Evolutionary conservation across 352 stramenopile genomes (phyloP).

Genomic region (Proteromonas lacertae): DNA sequence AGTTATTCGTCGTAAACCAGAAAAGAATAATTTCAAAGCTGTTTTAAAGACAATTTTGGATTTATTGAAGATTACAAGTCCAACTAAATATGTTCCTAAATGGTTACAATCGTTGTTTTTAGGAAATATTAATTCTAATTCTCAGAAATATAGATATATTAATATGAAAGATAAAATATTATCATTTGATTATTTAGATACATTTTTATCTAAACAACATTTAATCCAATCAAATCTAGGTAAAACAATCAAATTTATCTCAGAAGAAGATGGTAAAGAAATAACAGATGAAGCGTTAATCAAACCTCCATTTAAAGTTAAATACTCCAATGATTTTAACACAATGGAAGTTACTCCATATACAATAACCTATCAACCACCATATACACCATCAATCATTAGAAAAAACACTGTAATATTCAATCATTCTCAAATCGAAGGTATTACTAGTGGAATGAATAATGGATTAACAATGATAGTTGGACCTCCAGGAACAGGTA

Average conservation of each 20-base stretch:
- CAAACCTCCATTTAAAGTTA: too few species aligned
- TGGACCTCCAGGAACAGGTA: slow-evolving; percentile 53
- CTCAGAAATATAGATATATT: slow-evolving; percentile 23
- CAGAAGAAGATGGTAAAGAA: too few species aligned
- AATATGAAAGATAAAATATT: slow-evolving; percentile 2
- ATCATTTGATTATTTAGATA: background rate
- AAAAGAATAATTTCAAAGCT: slow-evolving; percentile 72
- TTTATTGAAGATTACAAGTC: slow-evolving; percentile 17
- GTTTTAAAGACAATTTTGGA: slow-evolving; percentile 53
- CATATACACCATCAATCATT: background rate
- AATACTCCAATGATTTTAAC: too few species aligned
- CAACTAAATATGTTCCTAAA: slow-evolving; percentile 21
- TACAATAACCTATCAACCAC: background rate
- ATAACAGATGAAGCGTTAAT: too few species aligned
- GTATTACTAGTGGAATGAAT: slow-evolving; percentile 51
- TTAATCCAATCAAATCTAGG: too few species aligned
- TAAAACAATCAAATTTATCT: too few species aligned
- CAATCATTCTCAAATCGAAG: slow-evolving; percentile 30
- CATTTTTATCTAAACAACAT: too few species aligned
- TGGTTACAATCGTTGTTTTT: slow-evolving; percentile 76
- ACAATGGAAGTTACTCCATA: background rate
- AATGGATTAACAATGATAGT: slow-evolving; percentile 66
- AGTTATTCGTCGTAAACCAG: slow-evolving; percentile 38
- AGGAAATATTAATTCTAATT: slow-evolving; percentile 45
- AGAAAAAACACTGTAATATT: slow-evolving; percentile 17